A percentile compares a stretch with the other conserved stretches of the same genome.
phyloP scores from a whole-genome alignment of 176 grass and related monocot species.

The Rhynchospora pubera region DNA sequence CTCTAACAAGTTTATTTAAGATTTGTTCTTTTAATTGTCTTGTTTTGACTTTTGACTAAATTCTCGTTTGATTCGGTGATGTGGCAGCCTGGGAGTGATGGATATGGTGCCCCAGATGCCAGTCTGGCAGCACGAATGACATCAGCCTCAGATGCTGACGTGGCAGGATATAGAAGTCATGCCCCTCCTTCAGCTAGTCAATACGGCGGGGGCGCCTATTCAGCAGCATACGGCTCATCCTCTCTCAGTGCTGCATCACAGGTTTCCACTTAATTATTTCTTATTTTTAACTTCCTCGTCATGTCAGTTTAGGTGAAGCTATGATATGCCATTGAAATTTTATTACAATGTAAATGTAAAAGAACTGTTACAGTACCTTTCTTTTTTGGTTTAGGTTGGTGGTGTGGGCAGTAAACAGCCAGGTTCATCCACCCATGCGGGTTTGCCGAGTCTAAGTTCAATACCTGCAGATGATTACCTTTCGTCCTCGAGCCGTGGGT shows the following conservation, averaged over 20 bases:
- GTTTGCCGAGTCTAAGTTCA: slow-evolving; percentile 54
- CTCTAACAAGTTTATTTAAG: not conserved
- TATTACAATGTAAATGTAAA: no score
- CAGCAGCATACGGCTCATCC: slow-evolving; percentile 51
- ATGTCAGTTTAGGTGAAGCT: not conserved
- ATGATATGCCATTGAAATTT: no score
- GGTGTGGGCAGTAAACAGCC: slow-evolving; percentile 63
- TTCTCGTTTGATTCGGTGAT: slow-evolving; percentile 10
- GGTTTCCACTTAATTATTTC: slow-evolving; percentile 27
- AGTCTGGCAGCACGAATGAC: slow-evolving; percentile 11
- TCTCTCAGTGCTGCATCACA: slow-evolving; percentile 37
- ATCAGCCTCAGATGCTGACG: slow-evolving; percentile 26
- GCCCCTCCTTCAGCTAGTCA: slow-evolving; percentile 26
- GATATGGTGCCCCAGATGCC: slow-evolving; percentile 30
- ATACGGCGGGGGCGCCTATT: slow-evolving; percentile 64
- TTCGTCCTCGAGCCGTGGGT: slow-evolving; percentile 56
- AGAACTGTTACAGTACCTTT: no score
- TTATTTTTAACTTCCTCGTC: not conserved
- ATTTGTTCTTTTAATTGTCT: slow-evolving; percentile 10
- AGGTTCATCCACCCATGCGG: slow-evolving; percentile 48
- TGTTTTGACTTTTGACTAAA: slow-evolving; percentile 3
- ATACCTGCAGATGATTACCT: slow-evolving; percentile 77
- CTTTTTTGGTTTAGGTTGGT: slow-evolving; percentile 48
- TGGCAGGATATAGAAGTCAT: slow-evolving; percentile 39
- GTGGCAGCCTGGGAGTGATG: slow-evolving; percentile 54